Conservation (phyloP, 805 yeast species). For the Sungouiella thailandica region DNA sequence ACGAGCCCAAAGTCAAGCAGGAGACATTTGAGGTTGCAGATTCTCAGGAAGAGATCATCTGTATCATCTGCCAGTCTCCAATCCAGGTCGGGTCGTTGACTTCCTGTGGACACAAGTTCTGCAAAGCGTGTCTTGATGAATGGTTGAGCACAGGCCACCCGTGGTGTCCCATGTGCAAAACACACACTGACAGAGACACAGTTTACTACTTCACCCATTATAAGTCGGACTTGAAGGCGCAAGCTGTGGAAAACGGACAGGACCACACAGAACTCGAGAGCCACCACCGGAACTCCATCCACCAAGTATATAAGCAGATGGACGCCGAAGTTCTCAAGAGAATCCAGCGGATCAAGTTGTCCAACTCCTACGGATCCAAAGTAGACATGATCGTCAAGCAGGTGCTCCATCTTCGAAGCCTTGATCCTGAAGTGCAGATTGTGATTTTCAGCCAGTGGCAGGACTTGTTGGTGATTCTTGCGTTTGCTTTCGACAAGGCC, state of each 20-base stretch:
- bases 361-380: slow-evolving; percentile 69
- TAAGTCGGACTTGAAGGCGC: slow-evolving; percentile 47
- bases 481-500: slow-evolving; percentile 58
- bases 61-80: slow-evolving; percentile 73
- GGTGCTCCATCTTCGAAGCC: slow-evolving; percentile 53
- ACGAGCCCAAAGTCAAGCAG: slow-evolving; percentile 2
- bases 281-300: slow-evolving; percentile 22
- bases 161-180: slow-evolving; percentile 81
- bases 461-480: slow-evolving; percentile 62
- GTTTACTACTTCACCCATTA: slow-evolving; percentile 67
- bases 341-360: slow-evolving; percentile 34
- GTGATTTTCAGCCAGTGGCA: slow-evolving; percentile 89
- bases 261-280: slow-evolving; percentile 3
- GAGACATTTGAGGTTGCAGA: slow-evolving; percentile 4
- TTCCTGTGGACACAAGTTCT: slow-evolving; percentile 89
- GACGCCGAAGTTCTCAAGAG: slow-evolving; percentile 37
- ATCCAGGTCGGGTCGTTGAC: slow-evolving; percentile 77
- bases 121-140: slow-evolving; percentile 69
- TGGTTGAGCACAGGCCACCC: slow-evolving; percentile 56
- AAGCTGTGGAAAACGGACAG: slow-evolving; percentile 29
- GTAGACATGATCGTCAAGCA: slow-evolving; percentile 78
- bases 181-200: slow-evolving; percentile 42
- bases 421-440: slow-evolving; percentile 66
- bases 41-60: slow-evolving; percentile 42
- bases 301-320: slow-evolving; percentile 40